Percentiles rank a stretch among this genome's conserved stretches.
Evolutionary conservation across 306 rosid genomes (phyloP).

Genomic region (Pyrus pyrifolia): DNA sequence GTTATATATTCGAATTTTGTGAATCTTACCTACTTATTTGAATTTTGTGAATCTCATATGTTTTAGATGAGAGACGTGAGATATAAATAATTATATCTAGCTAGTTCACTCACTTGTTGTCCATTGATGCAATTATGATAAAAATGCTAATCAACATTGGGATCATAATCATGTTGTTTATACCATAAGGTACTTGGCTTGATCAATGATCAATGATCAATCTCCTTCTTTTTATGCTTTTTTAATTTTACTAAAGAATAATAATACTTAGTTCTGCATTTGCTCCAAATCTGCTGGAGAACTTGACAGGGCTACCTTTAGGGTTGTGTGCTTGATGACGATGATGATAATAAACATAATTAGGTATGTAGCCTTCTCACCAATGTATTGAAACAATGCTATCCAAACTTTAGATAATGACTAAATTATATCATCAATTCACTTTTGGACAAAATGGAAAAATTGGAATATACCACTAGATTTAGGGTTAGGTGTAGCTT

Average conservation of each 20-base stretch:
- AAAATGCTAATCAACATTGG: not conserved
- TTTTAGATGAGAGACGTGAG: not conserved
- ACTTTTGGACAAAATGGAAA: constrained; percentile 1
- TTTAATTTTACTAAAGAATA: not conserved
- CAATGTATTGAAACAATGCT: not conserved
- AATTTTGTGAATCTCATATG: too few relatives aligned
- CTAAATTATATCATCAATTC: not conserved
- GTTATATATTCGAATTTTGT: too few relatives aligned
- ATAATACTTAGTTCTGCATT: not conserved
- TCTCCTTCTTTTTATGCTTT: not conserved
- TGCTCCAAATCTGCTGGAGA: constrained; percentile 26
- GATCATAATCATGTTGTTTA: not conserved
- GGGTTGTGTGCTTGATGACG: constrained; percentile 26
- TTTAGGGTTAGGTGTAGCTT: not conserved
- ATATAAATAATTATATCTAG: too few relatives aligned
- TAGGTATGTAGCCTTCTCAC: constrained; percentile 9
- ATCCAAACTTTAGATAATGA: not conserved
- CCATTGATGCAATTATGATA: not conserved
- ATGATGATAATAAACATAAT: constrained; percentile 8
- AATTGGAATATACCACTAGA: not conserved
- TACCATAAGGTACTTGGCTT: not conserved
- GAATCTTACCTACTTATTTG: not conserved
- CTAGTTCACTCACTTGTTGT: not conserved
- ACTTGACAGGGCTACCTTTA: constrained; percentile 16
- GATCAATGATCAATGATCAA: not conserved